Evolutionary conservation across 495 filamentous ascomycete genomes (phyloP), one percentile per base, ranked within the genome.

Genomic region (Xylaria bambusicola): DNA sequence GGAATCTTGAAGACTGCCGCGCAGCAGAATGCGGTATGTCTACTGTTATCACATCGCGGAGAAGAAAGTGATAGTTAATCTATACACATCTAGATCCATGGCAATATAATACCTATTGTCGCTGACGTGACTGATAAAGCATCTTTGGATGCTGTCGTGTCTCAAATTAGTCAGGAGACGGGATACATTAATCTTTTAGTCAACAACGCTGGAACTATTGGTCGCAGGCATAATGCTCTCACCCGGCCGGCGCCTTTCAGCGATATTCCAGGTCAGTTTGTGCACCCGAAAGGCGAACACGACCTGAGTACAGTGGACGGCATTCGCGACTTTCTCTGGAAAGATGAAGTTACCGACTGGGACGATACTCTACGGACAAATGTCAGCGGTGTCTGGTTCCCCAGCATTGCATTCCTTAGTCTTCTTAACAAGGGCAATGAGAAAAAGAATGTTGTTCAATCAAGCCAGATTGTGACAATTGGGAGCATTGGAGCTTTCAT

Each of bases 391-490:
- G 71, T 78, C 0, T 84, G 76, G 58, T 85, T 77, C 66, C 83
- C 80, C 0, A 71, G 80, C 21, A 52, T 82, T 2, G 82, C 83
- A 0, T 86, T 87, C 61, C 62, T 86, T 31, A 75, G 76, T 1
- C 69, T 87, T 10, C 78, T 87, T 0, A 83, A 86, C n/a, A 76
- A 73, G 8, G 86, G 85, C 6, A 89, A 89, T 66, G 77, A 80
- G 69, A 75, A 82, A 52, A 77, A 80, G 69, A 75, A 82, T 53
- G 67, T 78, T 7, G 62, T 84, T 13, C 66, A 74, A 36, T n/a
- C n/a, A n/a, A 82, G 82, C 38, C 85, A 86, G 68, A 74, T 86
- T 8, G 72, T 87, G 36, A 71, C 82, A 15, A 84, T 79, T 0
- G 74, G 70, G 44, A 82, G 77, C 27, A 75, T 88, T 52, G 80